Evolutionary conservation across 1,139 yeast genomes (phyloP).

Genomic region (Pichia sp.): DNA sequence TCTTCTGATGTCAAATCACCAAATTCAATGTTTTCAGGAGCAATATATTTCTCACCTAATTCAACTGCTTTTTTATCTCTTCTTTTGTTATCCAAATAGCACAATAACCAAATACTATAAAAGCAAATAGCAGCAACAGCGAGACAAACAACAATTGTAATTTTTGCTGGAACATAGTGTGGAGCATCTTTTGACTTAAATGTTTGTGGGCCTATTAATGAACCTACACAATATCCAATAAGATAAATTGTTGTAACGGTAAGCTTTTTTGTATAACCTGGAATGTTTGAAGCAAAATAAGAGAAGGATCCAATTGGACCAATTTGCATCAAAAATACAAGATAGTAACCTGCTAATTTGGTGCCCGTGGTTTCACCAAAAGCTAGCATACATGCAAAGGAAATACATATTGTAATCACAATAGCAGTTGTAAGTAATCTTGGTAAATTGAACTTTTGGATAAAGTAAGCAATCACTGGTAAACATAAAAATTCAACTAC

Average conservation of each 20-base stretch:
- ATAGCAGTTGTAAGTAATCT: constrained; percentile 39
- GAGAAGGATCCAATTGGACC: constrained; percentile 37
- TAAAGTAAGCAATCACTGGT: constrained; percentile 35
- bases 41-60: constrained; percentile 19
- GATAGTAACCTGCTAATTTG: constrained; percentile 39
- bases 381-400: constrained; percentile 43
- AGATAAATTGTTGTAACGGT: constrained; percentile 53
- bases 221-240: constrained; percentile 55
- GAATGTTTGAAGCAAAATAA: constrained; percentile 46
- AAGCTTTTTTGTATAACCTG: constrained; percentile 40
- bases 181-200: constrained; percentile 33
- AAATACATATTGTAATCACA: constrained; percentile 34
- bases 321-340: constrained; percentile 25
- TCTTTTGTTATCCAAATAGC: constrained; percentile 14
- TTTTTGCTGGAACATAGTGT: constrained; percentile 21
- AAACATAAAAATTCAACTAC: constrained; percentile 32
- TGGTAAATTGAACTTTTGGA: constrained; percentile 24
- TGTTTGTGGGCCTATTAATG: constrained; percentile 65
- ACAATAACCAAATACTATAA: constrained; percentile 32
- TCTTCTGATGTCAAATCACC: constrained; percentile 46
- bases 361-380: constrained; percentile 35
- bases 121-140: constrained; percentile 21
- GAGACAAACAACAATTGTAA: constrained; percentile 30
- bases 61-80: constrained; percentile 13
- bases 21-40: constrained; percentile 39